Conservation (phyloP, 208 protist genomes). For the Trypanosoma conorhini region DNA sequence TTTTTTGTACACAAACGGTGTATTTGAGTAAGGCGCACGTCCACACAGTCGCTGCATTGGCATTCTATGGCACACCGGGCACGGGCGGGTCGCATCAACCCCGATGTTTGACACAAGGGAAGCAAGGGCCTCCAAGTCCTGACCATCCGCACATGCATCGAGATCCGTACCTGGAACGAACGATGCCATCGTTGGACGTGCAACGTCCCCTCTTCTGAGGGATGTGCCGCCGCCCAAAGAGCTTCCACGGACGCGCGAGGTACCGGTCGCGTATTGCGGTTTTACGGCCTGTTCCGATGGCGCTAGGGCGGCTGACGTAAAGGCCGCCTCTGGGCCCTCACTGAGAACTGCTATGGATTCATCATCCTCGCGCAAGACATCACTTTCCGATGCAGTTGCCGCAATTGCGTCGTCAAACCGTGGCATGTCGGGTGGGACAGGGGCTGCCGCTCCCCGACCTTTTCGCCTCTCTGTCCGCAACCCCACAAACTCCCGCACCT, state of each 20-base stretch:
- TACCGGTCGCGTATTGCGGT: not conserved
- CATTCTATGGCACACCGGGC: slow-evolving; percentile 61
- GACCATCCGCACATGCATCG: not conserved
- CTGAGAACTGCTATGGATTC: not conserved
- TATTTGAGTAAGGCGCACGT: slow-evolving; percentile 56
- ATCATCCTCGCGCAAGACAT: not conserved
- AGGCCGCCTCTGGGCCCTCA: not conserved
- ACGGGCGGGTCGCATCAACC: slow-evolving; percentile 28
- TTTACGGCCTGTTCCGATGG: not conserved
- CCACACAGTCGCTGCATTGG: slow-evolving; percentile 38
- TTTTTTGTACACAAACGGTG: slow-evolving; percentile 58
- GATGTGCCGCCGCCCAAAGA: not conserved
- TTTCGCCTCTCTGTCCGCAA: not conserved
- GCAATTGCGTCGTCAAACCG: not conserved
- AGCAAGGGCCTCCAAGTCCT: not conserved
- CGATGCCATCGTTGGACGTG: not conserved
- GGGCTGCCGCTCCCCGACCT: not conserved
- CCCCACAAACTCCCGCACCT: not conserved
- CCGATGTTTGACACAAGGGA: slow-evolving; percentile 5
- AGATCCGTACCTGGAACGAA: not conserved
- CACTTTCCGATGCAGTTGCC: not conserved
- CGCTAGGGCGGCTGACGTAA: not conserved
- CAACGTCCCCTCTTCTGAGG: not conserved
- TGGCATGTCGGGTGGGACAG: not conserved
- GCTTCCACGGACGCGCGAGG: not conserved